phyloP scores from a whole-genome alignment of 139 green algal species.

The Volvox reticuliferus region DNA sequence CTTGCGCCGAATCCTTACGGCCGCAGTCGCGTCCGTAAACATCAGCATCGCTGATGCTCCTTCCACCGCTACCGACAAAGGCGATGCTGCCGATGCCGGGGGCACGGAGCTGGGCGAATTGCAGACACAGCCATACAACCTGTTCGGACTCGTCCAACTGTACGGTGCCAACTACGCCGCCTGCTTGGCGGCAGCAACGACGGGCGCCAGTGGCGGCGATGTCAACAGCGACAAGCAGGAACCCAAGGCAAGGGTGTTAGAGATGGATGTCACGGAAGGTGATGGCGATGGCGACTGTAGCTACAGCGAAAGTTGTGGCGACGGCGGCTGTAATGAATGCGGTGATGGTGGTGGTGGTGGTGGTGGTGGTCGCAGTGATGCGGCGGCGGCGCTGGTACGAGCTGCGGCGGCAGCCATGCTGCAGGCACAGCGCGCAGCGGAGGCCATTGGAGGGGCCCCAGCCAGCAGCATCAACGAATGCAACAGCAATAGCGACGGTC shows the following conservation, averaged over 20 bases:
- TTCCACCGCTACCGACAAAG: neutral
- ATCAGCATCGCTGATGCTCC: neutral
- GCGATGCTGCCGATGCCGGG: neutral
- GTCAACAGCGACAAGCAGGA: neutral
- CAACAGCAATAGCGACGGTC: too few species aligned
- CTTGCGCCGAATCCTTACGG: neutral
- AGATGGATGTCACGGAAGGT: too few species aligned
- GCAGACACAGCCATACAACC: constrained; percentile 12
- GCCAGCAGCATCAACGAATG: too few species aligned
- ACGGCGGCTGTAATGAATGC: too few species aligned
- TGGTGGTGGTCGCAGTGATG: neutral
- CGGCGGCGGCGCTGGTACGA: neutral
- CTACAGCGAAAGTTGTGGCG: too few species aligned
- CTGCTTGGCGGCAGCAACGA: neutral
- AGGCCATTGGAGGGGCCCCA: neutral
- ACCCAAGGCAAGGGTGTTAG: too few species aligned
- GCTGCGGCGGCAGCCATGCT: constrained; percentile 25
- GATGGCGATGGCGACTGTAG: neutral
- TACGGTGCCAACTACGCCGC: constrained; percentile 29
- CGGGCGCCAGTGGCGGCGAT: neutral
- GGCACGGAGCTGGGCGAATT: neutral
- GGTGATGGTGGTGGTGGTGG: neutral
- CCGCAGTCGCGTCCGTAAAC: neutral
- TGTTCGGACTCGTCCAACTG: constrained; percentile 36
- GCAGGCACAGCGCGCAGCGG: neutral